A percentile compares a stretch with the other conserved stretches of the same genome.
Evolutionary conservation across 345 rosid genomes (phyloP).

Genomic region (Excoecaria cochinchinensis): DNA sequence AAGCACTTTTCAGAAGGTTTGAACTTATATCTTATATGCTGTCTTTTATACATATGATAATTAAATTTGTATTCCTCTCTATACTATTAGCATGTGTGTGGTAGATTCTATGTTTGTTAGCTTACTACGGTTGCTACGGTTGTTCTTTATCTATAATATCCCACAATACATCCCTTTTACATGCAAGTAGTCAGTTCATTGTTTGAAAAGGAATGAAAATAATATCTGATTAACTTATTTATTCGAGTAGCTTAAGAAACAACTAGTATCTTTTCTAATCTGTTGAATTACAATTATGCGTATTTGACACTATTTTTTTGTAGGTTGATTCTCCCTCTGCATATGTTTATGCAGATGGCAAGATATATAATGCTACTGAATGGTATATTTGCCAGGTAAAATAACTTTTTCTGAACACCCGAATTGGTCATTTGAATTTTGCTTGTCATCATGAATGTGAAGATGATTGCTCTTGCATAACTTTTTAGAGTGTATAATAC

Average conservation of each 20-base stretch:
- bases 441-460: not conserved
- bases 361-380: constrained; percentile 80
- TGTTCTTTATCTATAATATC: constrained; percentile 7
- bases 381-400: constrained; percentile 99
- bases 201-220: constrained; percentile 5
- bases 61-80: not conserved
- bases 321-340: constrained; percentile 87
- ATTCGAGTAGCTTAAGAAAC: not conserved
- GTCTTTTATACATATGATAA: not conserved
- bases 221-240: not conserved
- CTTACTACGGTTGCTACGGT: not conserved
- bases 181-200: constrained; percentile 2
- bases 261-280: not conserved
- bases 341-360: constrained; percentile 86
- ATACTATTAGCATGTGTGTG: not conserved
- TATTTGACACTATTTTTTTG: constrained; percentile 23
- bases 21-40: constrained; percentile 11
- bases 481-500: not conserved
- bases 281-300: not conserved
- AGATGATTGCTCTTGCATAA: not conserved
- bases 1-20: constrained; percentile 78
- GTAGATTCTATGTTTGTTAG: not conserved
- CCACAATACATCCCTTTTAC: not conserved
- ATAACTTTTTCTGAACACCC: constrained; percentile 5
- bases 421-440: not conserved